Evolutionary conservation across 306 rosid species (phyloP).

Genomic region (Quillaja saponaria): DNA sequence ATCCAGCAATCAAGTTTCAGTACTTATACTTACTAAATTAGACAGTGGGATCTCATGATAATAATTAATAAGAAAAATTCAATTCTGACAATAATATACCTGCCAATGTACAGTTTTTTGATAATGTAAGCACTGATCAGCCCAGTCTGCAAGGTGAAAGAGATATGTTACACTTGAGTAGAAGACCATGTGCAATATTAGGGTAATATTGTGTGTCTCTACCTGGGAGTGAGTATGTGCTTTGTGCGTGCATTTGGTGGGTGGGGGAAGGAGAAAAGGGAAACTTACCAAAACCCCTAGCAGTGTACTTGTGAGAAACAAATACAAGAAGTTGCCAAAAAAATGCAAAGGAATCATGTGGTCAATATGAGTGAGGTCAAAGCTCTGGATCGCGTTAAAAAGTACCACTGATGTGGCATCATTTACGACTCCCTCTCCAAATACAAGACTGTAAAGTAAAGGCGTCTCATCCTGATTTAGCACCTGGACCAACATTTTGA

Average conservation of each 20-base stretch:
- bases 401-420: constrained; percentile 99
- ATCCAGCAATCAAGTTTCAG: constrained; percentile 1
- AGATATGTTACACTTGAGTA: constrained; percentile 35
- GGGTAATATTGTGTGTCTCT: constrained; percentile 1
- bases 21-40: constrained; percentile 12
- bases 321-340: constrained; percentile 72
- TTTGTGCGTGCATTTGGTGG: neutral
- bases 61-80: constrained; percentile 7
- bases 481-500: constrained; percentile 61
- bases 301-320: constrained; percentile 74
- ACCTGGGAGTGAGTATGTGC: neutral
- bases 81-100: constrained; percentile 46
- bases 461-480: constrained; percentile 97
- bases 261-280: constrained; percentile 18
- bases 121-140: constrained; percentile 85
- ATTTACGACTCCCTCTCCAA: constrained; percentile 97
- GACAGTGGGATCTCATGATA: constrained; percentile 14
- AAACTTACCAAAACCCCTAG: constrained; percentile 75
- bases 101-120: constrained; percentile 85
- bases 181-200: constrained; percentile 9
- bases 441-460: constrained; percentile 92
- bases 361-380: constrained; percentile 71
- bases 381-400: constrained; percentile 92
- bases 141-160: constrained; percentile 64
- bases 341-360: constrained; percentile 58